Evolutionary conservation across 805 yeast genomes (phyloP).

Genomic region (Zygosaccharomyces kombuchaensis): DNA sequence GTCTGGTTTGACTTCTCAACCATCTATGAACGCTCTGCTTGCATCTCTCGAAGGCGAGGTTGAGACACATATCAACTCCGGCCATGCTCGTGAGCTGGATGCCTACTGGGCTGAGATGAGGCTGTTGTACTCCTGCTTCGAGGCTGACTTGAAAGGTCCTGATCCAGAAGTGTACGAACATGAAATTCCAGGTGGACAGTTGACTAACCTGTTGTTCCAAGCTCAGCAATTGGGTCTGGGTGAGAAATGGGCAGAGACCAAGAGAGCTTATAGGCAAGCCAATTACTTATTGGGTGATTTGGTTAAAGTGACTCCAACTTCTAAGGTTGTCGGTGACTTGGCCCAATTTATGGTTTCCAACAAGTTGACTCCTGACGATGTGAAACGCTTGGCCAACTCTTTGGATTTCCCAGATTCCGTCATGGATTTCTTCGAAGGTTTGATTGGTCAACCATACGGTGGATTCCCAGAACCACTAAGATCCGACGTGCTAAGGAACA

Average conservation of each 20-base stretch:
- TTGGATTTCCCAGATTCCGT: constrained; percentile 99
- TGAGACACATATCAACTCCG: constrained; percentile 64
- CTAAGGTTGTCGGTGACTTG: constrained; percentile 98
- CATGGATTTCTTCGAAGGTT: constrained; percentile 96
- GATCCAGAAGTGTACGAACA: constrained; percentile 98
- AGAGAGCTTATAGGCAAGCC: constrained; percentile 89
- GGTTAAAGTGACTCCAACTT: constrained; percentile 98
- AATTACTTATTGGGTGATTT: constrained; percentile 89
- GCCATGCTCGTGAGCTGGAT: constrained; percentile 76
- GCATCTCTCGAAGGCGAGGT: constrained; percentile 88
- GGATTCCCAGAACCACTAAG: constrained; percentile 99
- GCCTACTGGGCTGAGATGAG: constrained; percentile 99
- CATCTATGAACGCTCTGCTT: constrained; percentile 86
- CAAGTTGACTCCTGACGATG: constrained; percentile 81
- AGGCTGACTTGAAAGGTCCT: constrained; percentile 98
- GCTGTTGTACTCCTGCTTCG: constrained; percentile 91
- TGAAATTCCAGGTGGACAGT: constrained; percentile 99
- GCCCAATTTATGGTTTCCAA: constrained; percentile 99
- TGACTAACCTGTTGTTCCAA: constrained; percentile 96
- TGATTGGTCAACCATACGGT: constrained; percentile 99
- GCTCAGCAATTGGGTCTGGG: constrained; percentile 99
- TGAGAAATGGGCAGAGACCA: constrained; percentile 93
- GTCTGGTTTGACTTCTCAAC: constrained; percentile 99
- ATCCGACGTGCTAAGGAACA: constrained; percentile 82
- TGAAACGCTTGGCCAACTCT: constrained; percentile 77